phyloP scores from a whole-genome alignment of 768 basidiomycete species.

The Mycena amicta region DNA sequence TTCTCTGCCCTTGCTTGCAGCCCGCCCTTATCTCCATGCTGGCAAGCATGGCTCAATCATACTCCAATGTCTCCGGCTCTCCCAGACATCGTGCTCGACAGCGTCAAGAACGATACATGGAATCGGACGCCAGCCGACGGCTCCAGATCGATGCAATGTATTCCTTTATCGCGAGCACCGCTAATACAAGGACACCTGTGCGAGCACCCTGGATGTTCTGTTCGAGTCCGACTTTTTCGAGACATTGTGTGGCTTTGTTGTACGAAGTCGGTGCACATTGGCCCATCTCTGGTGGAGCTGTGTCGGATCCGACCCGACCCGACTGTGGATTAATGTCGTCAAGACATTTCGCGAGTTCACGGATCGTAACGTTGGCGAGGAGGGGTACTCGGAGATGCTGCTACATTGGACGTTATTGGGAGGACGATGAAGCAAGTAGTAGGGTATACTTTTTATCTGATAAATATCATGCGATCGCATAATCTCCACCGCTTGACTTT shows the following conservation, averaged over 20 bases:
- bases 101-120: conserved; percentile 39
- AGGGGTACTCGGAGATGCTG: conserved; percentile 28
- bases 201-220: conserved; percentile 14
- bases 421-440: too few relatives aligned
- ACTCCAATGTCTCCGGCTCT: conserved; percentile 38
- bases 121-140: conserved; percentile 38
- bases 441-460: too few relatives aligned
- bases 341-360: conserved; percentile 28
- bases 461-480: background rate
- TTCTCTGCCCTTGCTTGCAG: conserved; percentile 46
- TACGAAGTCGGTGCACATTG: conserved; percentile 40
- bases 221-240: conserved; percentile 44
- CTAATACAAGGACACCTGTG: background rate
- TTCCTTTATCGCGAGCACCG: conserved; percentile 35
- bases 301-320: conserved; percentile 32
- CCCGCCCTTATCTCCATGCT: conserved; percentile 48
- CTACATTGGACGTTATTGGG: too few relatives aligned
- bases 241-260: conserved; percentile 32
- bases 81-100: conserved; percentile 39
- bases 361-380: conserved; percentile 27
- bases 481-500: background rate
- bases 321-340: conserved; percentile 36
- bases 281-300: conserved; percentile 38
- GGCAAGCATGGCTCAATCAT: conserved; percentile 46
- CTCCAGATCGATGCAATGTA: conserved; percentile 43